Conservation (phyloP, 2,329 filamentous ascomycete genomes). For the Ophiognomonia clavigignenti-juglandacearum region DNA sequence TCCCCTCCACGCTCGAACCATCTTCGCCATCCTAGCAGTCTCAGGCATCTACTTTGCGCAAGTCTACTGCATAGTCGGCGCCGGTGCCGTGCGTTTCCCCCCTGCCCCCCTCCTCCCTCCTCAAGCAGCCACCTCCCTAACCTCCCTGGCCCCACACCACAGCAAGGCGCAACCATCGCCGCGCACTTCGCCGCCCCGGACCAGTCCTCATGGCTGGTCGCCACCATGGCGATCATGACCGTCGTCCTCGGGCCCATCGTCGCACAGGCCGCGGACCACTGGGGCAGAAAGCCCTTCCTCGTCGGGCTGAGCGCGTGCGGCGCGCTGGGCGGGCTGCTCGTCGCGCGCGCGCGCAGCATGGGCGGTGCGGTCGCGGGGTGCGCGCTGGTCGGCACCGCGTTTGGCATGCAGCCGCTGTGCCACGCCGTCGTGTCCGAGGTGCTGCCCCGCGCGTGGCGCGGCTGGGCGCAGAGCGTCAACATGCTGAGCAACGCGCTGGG, state of each 20-base stretch:
- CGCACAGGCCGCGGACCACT: constrained; percentile 36
- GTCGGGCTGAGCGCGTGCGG: constrained; percentile 29
- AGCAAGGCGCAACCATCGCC: constrained; percentile 30
- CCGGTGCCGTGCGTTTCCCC: constrained; percentile 25
- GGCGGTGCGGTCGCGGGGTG: constrained; percentile 33
- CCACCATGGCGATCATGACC: constrained; percentile 31
- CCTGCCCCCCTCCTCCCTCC: background rate
- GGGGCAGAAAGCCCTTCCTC: constrained; percentile 38
- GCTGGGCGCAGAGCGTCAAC: constrained; percentile 29
- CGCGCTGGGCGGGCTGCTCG: constrained; percentile 29
- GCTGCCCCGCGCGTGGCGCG: constrained; percentile 30
- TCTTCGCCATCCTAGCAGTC: constrained; percentile 29
- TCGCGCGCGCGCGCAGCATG: constrained; percentile 29
- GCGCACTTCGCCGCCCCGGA: constrained; percentile 20
- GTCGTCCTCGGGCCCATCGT: constrained; percentile 30
- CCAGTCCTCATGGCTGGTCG: constrained; percentile 29
- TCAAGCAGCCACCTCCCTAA: background rate
- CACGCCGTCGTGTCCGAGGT: constrained; percentile 35
- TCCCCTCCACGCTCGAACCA: constrained; percentile 29
- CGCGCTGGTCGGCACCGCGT: constrained; percentile 29
- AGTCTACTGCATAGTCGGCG: constrained; percentile 29
- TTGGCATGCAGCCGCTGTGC: constrained; percentile 33
- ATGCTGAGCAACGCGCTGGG: constrained; percentile 28
- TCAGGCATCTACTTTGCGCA: constrained; percentile 32
- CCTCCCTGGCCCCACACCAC: background rate